Evolutionary conservation across 228 moss, liverwort and hornwort genomes (phyloP).

Genomic region (Sphagnum magellanicum): DNA sequence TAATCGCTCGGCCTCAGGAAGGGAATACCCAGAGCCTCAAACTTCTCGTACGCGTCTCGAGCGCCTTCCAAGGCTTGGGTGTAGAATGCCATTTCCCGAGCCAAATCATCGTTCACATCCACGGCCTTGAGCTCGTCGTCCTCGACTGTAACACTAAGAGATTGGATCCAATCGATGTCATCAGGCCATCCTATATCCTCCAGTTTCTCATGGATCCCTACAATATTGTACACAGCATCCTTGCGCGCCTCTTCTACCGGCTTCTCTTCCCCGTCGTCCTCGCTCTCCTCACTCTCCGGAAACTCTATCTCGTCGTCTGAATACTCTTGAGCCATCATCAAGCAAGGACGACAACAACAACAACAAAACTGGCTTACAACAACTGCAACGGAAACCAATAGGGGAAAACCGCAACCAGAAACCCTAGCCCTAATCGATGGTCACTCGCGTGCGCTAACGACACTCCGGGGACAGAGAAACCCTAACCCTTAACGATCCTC

Average conservation of each 20-base stretch:
- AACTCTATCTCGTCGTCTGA: conserved; percentile 56
- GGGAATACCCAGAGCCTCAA: conserved; percentile 49
- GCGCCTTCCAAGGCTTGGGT: conserved; percentile 86
- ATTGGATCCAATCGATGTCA: conserved; percentile 66
- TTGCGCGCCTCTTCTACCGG: conserved; percentile 55
- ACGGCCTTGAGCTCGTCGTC: conserved; percentile 29
- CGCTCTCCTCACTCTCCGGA: conserved; percentile 50
- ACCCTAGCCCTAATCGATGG: no score
- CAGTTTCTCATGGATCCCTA: conserved; percentile 77
- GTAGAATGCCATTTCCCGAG: conserved; percentile 88
- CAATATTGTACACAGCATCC: conserved; percentile 74
- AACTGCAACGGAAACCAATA: no score
- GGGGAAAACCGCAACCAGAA: no score
- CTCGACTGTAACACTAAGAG: conserved; percentile 33
- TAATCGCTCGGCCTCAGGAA: conserved; percentile 82
- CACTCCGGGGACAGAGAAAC: no score
- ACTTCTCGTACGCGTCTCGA: conserved; percentile 62
- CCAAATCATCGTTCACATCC: conserved; percentile 89
- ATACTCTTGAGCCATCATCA: conserved; percentile 8
- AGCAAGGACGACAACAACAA: no score
- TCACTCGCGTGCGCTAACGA: no score
- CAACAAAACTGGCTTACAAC: no score
- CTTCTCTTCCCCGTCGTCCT: conserved; percentile 55
- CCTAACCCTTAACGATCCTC: no score
- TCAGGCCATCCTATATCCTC: conserved; percentile 95